These are phyloP conservation scores for Acephala macrosclerotiorum DNA, from an alignment of 2,329 filamentous ascomycete species.

Conservation along the genomic window DNA sequence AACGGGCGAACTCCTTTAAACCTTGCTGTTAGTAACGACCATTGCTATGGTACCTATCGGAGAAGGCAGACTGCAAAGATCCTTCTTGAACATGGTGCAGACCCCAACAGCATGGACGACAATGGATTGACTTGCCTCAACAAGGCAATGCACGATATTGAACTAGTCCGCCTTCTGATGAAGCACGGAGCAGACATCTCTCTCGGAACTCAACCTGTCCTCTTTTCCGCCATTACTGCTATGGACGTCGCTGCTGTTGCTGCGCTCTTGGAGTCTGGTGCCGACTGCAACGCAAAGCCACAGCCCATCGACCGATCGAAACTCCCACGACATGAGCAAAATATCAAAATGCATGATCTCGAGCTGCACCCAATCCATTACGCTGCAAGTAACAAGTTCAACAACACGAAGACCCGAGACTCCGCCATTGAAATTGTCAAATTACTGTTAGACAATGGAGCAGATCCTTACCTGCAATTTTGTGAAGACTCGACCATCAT, in stretches of 20 bases:
- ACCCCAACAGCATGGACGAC: slow-evolving; percentile 22
- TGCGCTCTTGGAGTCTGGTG: slow-evolving; percentile 20
- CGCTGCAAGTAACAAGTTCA: slow-evolving; percentile 24
- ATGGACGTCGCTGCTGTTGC: slow-evolving; percentile 15
- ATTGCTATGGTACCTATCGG: slow-evolving; percentile 2
- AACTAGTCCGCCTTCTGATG: slow-evolving; percentile 31
- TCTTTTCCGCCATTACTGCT: slow-evolving; percentile 22
- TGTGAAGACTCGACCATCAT: slow-evolving; percentile 18
- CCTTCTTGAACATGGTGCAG: slow-evolving; percentile 25
- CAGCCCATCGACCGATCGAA: not conserved
- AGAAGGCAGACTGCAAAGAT: slow-evolving; percentile 14
- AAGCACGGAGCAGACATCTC: slow-evolving; percentile 31
- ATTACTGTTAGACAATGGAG: slow-evolving; percentile 23
- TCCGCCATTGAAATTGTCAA: slow-evolving; percentile 22
- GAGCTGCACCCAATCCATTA: slow-evolving; percentile 22
- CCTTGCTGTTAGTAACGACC: slow-evolving; percentile 21
- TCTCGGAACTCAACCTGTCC: slow-evolving; percentile 14
- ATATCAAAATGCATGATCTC: not conserved
- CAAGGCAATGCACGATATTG: slow-evolving; percentile 28
- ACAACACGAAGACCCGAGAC: slow-evolving; percentile 12
- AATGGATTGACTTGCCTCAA: slow-evolving; percentile 27
- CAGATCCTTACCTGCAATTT: slow-evolving; percentile 13
- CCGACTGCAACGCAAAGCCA: slow-evolving; percentile 23
- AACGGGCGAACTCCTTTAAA: slow-evolving; percentile 13
- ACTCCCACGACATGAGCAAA: not conserved